These are phyloP conservation scores for Colletotrichum camelliae DNA, from an alignment of 2,329 filamentous ascomycete genomes.

Conservation along the genomic window DNA sequence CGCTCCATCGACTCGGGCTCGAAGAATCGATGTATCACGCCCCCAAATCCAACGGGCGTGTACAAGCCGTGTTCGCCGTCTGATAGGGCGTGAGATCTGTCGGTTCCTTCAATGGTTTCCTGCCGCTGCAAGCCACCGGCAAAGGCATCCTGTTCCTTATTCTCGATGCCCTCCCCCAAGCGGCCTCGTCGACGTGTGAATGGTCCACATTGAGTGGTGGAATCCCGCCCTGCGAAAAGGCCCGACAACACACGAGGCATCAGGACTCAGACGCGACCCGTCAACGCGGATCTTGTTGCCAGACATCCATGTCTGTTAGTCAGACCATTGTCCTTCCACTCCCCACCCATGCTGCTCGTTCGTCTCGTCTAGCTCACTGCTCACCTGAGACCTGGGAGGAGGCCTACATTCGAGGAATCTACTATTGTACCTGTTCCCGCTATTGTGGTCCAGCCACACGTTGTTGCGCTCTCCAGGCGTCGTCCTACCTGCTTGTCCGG, in stretches of 20 bases:
- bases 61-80: background rate
- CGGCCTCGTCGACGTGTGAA: background rate
- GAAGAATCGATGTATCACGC: background rate
- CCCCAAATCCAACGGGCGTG: background rate
- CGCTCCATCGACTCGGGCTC: background rate
- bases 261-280: constrained; percentile 4
- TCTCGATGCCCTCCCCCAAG: background rate
- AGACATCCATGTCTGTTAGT: background rate
- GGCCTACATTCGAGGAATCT: background rate
- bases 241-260: background rate
- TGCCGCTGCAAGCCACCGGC: constrained; percentile 1
- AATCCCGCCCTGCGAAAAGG: background rate
- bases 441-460: background rate
- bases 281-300: background rate
- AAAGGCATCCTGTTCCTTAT: background rate
- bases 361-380: background rate
- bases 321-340: background rate
- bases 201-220: background rate
- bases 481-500: background rate
- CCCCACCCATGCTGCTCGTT: background rate
- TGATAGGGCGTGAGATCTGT: background rate
- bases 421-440: no score
- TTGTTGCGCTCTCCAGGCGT: background rate
- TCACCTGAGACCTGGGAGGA: background rate
- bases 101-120: background rate